Evolutionary conservation across 83 land plant genomes (phyloP), one percentile per base, ranked within the genome.

Genomic region (Isoetes engelmannii): DNA sequence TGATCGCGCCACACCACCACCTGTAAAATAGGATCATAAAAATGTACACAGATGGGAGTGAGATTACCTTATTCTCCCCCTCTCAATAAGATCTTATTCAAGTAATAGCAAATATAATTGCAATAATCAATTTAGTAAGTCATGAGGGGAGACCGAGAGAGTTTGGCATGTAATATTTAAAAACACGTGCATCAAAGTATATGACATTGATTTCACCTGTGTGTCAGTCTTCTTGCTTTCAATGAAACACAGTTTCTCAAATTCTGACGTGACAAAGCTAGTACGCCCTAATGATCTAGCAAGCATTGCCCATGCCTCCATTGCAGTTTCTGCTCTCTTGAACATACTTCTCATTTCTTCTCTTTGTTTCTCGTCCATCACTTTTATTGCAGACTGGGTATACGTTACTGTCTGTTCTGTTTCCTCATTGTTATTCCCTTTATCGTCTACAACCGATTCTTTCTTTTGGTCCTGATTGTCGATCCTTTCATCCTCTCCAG

Each of bases 241-340:
- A 49, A 90, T 69, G 72, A 90, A 94, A 75, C 96, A 90, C 41
- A 94, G 75, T 69, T 94, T 94, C 71, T 90, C 90, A 82, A 94
- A 94, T 60, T 92, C 98, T 61, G 98, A 94, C 69, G 87, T 94
- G 5, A 94, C 86, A 74, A 94, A 88, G 77, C 90, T 94, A 44
- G 84, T 79, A 69, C 84, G 90, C 48, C 96, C 98, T 56, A 90
- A 65, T 53, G 98, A 82, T 48, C 85, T 84, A 7, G 96, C 96
- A 70, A 94, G 84, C 85, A 94, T 76, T 54, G 98, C 90, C 98
- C 98, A 94, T 7, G 98, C 96, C 73, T 94, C 98, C 85, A 94
- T 91, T 62, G 98, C 96, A 79, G 84, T 94, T 70, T 94, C 98
- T 37, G 92, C 96, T 65, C 77, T 83, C 62, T 78, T 59, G 61